Evolutionary conservation across 148 eudicot genomes (phyloP), one percentile per base, ranked within the genome.

Genomic region (Oxyria digyna): DNA sequence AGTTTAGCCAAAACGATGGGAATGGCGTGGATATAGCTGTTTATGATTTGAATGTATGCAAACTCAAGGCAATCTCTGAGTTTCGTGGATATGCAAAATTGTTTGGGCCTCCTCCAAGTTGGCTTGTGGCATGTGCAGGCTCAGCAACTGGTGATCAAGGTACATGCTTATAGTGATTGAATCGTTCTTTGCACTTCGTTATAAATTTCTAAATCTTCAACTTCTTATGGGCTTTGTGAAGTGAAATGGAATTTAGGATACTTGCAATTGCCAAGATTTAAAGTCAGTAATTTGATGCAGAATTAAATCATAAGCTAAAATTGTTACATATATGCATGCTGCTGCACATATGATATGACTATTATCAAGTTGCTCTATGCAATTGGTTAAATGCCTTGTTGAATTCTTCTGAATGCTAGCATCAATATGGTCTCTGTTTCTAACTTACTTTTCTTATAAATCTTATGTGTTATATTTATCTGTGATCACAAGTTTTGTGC

Each of bases 21-120:
- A n/a, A n/a, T n/a, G n/a, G n/a, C n/a, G n/a, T n/a, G n/a, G n/a
- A n/a, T n/a, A n/a, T n/a, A n/a, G n/a, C 69, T 7, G 71, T 74
- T 17, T 74, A 43, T 24, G 69, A 50, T 33, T 38, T 69, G 69
- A 65, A 69, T 62, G 26, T 43, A 15, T 37, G 27, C 27, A 59
- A 20, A 2, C 41, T 62, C 65, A 72, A 33, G 2, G 31, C 67
- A 8, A 62, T 74, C 63, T 72, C 59, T 35, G 48, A 3, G 3
- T 17, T 33, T 42, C 77, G 57, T 18, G 69, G 62, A 18, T 46
- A 32, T 69, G 77, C 77, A 8, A 46, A 23, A 29, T 6, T 74
- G 9, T 74, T 74, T 69, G 69, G 77, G 77, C 77, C 73, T 7
- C 73, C 77, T 43, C 77, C 77, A 15, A 12, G n/a, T 69, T 74